phyloP scores from a whole-genome alignment of 768 basidiomycete species.

The Boletus edulis region DNA sequence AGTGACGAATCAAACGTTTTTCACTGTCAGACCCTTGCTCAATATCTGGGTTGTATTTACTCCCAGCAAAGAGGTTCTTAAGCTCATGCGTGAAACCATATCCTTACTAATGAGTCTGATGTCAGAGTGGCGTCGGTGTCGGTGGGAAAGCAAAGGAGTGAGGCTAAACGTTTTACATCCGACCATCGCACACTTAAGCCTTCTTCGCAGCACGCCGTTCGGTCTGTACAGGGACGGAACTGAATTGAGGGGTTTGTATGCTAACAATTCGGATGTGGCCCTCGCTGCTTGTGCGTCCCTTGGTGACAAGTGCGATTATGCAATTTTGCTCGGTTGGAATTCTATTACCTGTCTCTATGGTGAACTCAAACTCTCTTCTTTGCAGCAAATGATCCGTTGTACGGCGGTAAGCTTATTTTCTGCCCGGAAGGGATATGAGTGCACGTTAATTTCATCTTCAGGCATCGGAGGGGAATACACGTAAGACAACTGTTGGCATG shows the following conservation, averaged over 20 bases:
- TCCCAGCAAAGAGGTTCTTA: slow-evolving; percentile 63
- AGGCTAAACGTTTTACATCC: slow-evolving; percentile 9
- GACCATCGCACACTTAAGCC: slow-evolving; percentile 1
- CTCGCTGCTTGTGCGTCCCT: slow-evolving; percentile 65
- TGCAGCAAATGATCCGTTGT: slow-evolving; percentile 74
- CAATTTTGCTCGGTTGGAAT: slow-evolving; percentile 63
- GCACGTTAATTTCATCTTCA: slow-evolving; percentile 21
- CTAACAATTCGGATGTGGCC: slow-evolving; percentile 63
- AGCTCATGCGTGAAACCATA: slow-evolving; percentile 20
- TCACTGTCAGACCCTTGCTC: slow-evolving; percentile 69
- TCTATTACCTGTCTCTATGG: slow-evolving; percentile 5
- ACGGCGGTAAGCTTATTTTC: slow-evolving; percentile 54
- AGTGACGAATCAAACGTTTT: slow-evolving; percentile 72
- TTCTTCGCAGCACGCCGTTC: slow-evolving; percentile 56
- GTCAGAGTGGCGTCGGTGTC: slow-evolving; percentile 65
- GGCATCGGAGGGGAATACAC: slow-evolving; percentile 78
- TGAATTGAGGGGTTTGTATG: slow-evolving; percentile 72
- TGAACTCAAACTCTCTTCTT: slow-evolving; percentile 4
- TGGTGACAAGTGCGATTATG: slow-evolving; percentile 67
- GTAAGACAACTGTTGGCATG: slow-evolving; percentile 41
- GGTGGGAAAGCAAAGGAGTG: slow-evolving; percentile 70
- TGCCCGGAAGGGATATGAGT: not conserved
- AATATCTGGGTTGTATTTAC: slow-evolving; percentile 83
- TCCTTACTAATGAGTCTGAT: slow-evolving; percentile 8
- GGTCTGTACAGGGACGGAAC: slow-evolving; percentile 79